Evolutionary conservation across 805 yeast genomes (phyloP).

Genomic region (Ogataea neopini): DNA sequence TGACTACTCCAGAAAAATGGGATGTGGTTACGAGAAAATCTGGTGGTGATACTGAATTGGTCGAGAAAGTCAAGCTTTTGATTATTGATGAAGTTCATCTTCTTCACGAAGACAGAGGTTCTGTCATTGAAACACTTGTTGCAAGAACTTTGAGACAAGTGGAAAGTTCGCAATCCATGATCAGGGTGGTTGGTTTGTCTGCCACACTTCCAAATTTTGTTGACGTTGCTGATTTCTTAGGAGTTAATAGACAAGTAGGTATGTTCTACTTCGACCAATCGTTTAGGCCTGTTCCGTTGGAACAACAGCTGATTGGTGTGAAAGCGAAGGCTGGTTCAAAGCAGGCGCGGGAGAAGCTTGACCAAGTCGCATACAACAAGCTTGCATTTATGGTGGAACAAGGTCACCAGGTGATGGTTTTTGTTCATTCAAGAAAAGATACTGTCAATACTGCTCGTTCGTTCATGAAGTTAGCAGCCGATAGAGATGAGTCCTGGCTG

Average conservation of each 20-base stretch:
- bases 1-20: slow-evolving; percentile 97
- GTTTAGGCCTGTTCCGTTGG: slow-evolving; percentile 90
- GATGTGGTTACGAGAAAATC: slow-evolving; percentile 95
- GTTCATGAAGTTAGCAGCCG: slow-evolving; percentile 67
- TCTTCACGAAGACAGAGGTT: slow-evolving; percentile 96
- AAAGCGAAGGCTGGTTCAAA: slow-evolving; percentile 80
- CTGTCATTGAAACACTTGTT: slow-evolving; percentile 92
- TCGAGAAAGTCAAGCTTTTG: slow-evolving; percentile 77
- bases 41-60: slow-evolving; percentile 82
- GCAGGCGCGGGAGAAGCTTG: slow-evolving; percentile 71
- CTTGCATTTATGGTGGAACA: slow-evolving; percentile 61
- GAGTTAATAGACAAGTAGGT: slow-evolving; percentile 87
- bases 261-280: slow-evolving; percentile 93
- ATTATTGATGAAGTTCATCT: slow-evolving; percentile 97
- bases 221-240: slow-evolving; percentile 93
- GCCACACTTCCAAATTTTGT: slow-evolving; percentile 90
- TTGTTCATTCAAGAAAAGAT: slow-evolving; percentile 94
- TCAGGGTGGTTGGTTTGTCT: slow-evolving; percentile 88
- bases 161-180: slow-evolving; percentile 91
- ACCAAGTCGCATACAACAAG: slow-evolving; percentile 74
- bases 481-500: slow-evolving; percentile 52
- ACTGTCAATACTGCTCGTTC: slow-evolving; percentile 81
- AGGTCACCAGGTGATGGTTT: slow-evolving; percentile 93
- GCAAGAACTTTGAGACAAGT: slow-evolving; percentile 95
- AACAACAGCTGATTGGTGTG: slow-evolving; percentile 86